A percentile compares a stretch with the other conserved stretches of the same genome.
Evolutionary conservation across 2,329 filamentous ascomycete species (phyloP).

Genomic region (Fusarium brevicatenulatum): DNA sequence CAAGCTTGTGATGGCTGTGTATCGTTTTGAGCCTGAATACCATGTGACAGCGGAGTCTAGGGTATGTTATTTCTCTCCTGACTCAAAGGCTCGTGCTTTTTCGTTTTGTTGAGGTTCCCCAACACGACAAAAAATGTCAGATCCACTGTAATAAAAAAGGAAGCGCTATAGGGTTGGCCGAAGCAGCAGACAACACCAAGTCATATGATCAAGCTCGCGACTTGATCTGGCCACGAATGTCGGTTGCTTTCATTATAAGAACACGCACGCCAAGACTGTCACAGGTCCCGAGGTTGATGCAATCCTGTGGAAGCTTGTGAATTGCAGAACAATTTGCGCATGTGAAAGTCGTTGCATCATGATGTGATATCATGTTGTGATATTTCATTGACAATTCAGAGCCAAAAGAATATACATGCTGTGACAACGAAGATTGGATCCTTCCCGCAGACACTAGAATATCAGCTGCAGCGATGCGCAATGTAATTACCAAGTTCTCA

Average conservation of each 20-base stretch:
- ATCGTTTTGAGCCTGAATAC: background rate
- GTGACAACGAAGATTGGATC: too few relatives aligned
- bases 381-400: too few relatives aligned
- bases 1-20: slow-evolving; percentile 1
- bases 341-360: background rate
- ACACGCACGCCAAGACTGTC: background rate
- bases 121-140: background rate
- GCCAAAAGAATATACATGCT: too few relatives aligned
- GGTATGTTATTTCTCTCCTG: background rate
- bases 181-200: background rate
- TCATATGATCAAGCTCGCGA: background rate
- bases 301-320: background rate
- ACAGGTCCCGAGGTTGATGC: background rate
- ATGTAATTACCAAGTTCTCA: too few relatives aligned
- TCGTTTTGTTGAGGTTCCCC: slow-evolving; percentile 8
- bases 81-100: background rate
- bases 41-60: background rate
- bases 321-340: background rate
- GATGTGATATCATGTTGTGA: background rate
- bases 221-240: background rate
- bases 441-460: too few relatives aligned
- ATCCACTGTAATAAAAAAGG: background rate
- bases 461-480: too few relatives aligned
- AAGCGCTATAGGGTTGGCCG: background rate
- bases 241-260: background rate